Evolutionary conservation across 2,329 filamentous ascomycete species (phyloP), one percentile per base, ranked within the genome.

Genomic region (Macroventuria anomochaeta): DNA sequence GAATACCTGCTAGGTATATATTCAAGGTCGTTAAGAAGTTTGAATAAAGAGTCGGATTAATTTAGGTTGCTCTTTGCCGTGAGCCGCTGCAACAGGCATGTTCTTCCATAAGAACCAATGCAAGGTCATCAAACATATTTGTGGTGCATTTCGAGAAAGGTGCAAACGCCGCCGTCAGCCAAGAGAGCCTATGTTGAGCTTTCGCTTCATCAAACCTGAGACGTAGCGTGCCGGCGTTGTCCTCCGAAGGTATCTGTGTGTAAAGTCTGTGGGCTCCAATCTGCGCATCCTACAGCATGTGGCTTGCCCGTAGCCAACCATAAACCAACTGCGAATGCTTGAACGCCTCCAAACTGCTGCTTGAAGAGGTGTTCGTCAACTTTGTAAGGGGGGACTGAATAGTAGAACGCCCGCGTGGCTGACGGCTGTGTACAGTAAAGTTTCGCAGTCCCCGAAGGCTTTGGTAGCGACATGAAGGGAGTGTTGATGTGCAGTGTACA

Each of bases 81-180:
- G 15, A 53, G 43, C 53, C 43, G 50, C 40, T 55, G 55, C 50
- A 54, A 37, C 33, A 37, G 18, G 31, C 33, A 42, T 51, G 21
- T 28, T 39, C 26, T 48, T 37, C 18, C 17, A 34, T 11, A 29
- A 25, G 18, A 25, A 29, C 28, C 34, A 26, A 44, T 53, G 43
- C 36, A 46, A 53, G 39, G 32, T 23, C 46, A 38, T 57, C 20
- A 40, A 53, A 53, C 44, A 49, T 44, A 48, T 58, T 58, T 61
- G 56, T 62, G 56, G 43, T 36, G 49, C 40, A 59, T 54, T 61
- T 60, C 50, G 47, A 64, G 53, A 58, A n/a, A 60, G 52, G 48
- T 32, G 53, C 48, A 50, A 42, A 56, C 40, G 53, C 46, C 53
- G 41, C 40, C 31, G 8, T 28, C 13, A 28, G 46, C 42, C 37